phyloP scores from a whole-genome alignment of 306 rosid species.

The Vachellia collinsii region DNA sequence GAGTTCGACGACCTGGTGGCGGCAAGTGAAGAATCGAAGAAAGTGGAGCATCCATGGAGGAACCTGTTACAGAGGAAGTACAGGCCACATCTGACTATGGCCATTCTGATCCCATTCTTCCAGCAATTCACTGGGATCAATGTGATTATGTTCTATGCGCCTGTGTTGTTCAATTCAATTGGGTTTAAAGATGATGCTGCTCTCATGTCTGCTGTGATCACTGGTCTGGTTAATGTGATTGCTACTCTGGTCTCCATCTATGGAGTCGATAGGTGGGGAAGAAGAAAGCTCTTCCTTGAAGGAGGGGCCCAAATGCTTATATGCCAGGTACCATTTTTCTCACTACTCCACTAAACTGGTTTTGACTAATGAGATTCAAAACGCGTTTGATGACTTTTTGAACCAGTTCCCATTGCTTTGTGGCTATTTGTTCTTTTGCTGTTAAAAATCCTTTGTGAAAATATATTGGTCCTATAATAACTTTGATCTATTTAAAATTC shows the following conservation, averaged over 20 bases:
- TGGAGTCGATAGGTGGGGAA: slow-evolving; percentile 91
- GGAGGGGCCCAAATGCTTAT: slow-evolving; percentile 87
- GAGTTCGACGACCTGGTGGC: slow-evolving; percentile 75
- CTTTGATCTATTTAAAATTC: too few relatives aligned
- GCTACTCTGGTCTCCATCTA: slow-evolving; percentile 78
- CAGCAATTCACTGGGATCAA: slow-evolving; percentile 92
- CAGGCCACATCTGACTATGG: slow-evolving; percentile 80
- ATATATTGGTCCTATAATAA: too few relatives aligned
- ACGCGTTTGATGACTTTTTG: too few relatives aligned
- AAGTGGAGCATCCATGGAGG: slow-evolving; percentile 79
- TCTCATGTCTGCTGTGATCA: slow-evolving; percentile 94
- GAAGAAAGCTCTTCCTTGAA: slow-evolving; percentile 80
- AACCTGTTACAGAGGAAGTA: slow-evolving; percentile 67
- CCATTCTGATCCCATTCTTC: slow-evolving; percentile 73
- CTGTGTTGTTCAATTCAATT: slow-evolving; percentile 73
- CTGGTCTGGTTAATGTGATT: slow-evolving; percentile 70
- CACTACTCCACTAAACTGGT: too few relatives aligned
- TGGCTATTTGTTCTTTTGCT: too few relatives aligned
- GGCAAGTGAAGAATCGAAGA: slow-evolving; percentile 64
- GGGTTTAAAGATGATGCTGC: slow-evolving; percentile 70
- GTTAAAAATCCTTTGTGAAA: too few relatives aligned
- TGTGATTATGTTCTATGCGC: slow-evolving; percentile 93
- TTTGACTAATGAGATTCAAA: too few relatives aligned
- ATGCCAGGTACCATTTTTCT: slow-evolving; percentile 63
- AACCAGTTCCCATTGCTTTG: too few relatives aligned